Percentiles rank a stretch among this genome's conserved stretches.
Evolutionary conservation across 371 early-diverging fungal genomes (phyloP).

Genomic region (Blakeslea trispora): DNA sequence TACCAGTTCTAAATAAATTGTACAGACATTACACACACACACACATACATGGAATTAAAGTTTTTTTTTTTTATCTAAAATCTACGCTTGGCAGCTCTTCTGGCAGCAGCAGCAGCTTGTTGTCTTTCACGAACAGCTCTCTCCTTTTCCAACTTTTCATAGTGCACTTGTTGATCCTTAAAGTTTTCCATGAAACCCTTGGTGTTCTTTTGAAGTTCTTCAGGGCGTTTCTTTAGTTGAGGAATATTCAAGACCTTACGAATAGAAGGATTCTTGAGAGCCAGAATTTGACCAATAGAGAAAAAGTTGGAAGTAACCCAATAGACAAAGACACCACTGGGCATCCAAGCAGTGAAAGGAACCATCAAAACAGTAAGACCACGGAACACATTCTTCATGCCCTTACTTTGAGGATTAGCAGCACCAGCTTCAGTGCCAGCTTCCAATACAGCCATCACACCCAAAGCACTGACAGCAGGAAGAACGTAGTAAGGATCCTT

Average conservation of each 20-base stretch:
- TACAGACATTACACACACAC: too few relatives aligned
- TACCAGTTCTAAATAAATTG: too few relatives aligned
- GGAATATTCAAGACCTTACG: slow-evolving; percentile 63
- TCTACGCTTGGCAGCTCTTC: slow-evolving; percentile 53
- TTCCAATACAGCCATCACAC: slow-evolving; percentile 80
- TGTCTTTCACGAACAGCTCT: slow-evolving; percentile 53
- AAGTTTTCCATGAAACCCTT: slow-evolving; percentile 54
- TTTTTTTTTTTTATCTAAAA: slow-evolving; percentile 25
- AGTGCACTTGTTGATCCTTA: slow-evolving; percentile 40
- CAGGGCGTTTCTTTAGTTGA: slow-evolving; percentile 47
- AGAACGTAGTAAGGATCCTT: slow-evolving; percentile 85
- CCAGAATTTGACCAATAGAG: slow-evolving; percentile 70
- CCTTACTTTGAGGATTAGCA: slow-evolving; percentile 44
- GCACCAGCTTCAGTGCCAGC: slow-evolving; percentile 62
- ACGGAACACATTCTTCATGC: slow-evolving; percentile 75
- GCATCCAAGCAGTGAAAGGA: slow-evolving; percentile 73
- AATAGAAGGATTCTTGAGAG: slow-evolving; percentile 62
- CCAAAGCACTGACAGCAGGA: slow-evolving; percentile 73
- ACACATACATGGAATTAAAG: too few relatives aligned
- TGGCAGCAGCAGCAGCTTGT: slow-evolving; percentile 48
- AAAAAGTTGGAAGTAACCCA: slow-evolving; percentile 80
- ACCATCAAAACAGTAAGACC: slow-evolving; percentile 62
- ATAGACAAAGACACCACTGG: slow-evolving; percentile 83
- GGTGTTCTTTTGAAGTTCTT: slow-evolving; percentile 47
- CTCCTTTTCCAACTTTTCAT: slow-evolving; percentile 48